These are phyloP conservation scores for Hansenula lynferdii DNA, from an alignment of 1,139 yeast genomes.

Conservation along the genomic window DNA sequence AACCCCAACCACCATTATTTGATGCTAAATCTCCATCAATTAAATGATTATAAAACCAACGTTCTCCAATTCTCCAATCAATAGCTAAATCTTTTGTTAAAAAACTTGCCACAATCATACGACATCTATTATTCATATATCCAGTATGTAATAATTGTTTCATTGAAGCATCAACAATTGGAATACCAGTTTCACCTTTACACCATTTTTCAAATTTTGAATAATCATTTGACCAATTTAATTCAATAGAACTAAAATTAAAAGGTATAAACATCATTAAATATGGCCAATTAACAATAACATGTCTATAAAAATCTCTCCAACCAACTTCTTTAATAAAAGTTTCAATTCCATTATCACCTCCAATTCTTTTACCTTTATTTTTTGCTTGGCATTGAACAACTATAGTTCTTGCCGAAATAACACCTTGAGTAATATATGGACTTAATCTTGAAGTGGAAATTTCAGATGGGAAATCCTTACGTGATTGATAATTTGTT, in stretches of 20 bases:
- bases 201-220: conserved; percentile 44
- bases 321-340: conserved; percentile 55
- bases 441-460: conserved; percentile 40
- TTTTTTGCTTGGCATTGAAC: conserved; percentile 25
- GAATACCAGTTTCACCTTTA: conserved; percentile 48
- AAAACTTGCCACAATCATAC: conserved; percentile 51
- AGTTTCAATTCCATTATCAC: conserved; percentile 31
- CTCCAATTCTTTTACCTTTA: conserved; percentile 25
- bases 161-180: conserved; percentile 56
- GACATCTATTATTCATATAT: conserved; percentile 45
- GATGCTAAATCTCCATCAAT: conserved; percentile 51
- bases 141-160: conserved; percentile 45
- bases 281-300: conserved; percentile 45
- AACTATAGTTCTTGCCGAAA: conserved; percentile 38
- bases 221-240: conserved; percentile 38
- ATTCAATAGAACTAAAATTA: conserved; percentile 34
- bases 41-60: conserved; percentile 42
- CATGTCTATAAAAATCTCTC: conserved; percentile 53
- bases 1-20: conserved; percentile 58
- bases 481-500: conserved; percentile 28
- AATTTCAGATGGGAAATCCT: conserved; percentile 23
- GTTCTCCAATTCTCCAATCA: conserved; percentile 54
- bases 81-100: conserved; percentile 45
- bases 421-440: conserved; percentile 42
- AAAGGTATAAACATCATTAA: conserved; percentile 46